Evolutionary conservation across 1,139 yeast genomes (phyloP).

Genomic region (Suhomyces anneliseae): DNA sequence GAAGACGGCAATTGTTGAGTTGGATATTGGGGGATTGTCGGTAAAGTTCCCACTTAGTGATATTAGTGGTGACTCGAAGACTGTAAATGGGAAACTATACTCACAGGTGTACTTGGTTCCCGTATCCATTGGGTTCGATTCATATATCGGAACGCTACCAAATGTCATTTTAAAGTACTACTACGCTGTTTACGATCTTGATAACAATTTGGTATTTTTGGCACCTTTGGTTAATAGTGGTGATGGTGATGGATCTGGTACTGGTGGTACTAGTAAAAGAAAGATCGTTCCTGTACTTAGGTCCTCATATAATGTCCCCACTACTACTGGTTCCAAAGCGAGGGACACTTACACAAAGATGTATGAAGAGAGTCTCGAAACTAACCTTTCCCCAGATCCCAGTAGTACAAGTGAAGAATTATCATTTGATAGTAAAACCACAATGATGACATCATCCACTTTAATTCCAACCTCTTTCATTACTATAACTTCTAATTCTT

Average conservation of each 20-base stretch:
- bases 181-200: constrained; percentile 24
- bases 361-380: constrained; percentile 17
- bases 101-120: constrained; percentile 15
- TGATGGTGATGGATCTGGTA: too few relatives aligned
- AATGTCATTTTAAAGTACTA: constrained; percentile 19
- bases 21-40: constrained; percentile 22
- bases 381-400: not conserved
- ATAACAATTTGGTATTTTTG: constrained; percentile 17
- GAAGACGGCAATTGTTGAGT: constrained; percentile 7
- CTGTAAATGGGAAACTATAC: constrained; percentile 14
- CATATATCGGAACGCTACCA: constrained; percentile 21
- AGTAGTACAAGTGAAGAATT: too few relatives aligned
- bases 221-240: constrained; percentile 10
- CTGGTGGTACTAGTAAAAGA: too few relatives aligned
- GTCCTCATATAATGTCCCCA: constrained; percentile 2
- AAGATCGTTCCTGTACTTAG: constrained; percentile 1
- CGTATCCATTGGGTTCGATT: constrained; percentile 15
- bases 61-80: constrained; percentile 14
- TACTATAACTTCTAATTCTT: too few relatives aligned
- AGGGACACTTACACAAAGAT: constrained; percentile 17
- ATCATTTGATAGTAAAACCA: too few relatives aligned
- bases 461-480: too few relatives aligned
- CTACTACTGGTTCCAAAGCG: constrained; percentile 5
- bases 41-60: constrained; percentile 20
- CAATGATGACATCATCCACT: too few relatives aligned